A percentile compares a stretch with the other conserved stretches of the same genome.
These are phyloP conservation scores for Acanthamoeba healyi DNA, from an alignment of 208 protist genomes.

Conservation along the genomic window DNA sequence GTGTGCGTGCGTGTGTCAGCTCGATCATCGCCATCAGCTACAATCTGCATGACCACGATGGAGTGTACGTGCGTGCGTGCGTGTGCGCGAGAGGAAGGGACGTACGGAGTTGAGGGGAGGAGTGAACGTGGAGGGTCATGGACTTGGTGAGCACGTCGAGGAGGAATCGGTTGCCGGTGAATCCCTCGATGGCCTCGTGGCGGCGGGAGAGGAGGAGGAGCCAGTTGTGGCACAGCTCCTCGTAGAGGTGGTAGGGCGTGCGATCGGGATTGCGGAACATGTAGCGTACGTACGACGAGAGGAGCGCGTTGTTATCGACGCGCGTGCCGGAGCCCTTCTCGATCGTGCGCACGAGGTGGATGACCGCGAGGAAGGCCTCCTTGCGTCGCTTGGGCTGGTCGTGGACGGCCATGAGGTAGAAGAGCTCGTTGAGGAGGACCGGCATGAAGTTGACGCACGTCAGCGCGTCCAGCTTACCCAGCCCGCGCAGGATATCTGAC, in stretches of 20 bases:
- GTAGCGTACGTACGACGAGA: background rate
- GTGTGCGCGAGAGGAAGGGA: background rate
- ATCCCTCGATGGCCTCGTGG: conserved; percentile 19
- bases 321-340: background rate
- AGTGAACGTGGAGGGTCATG: conserved; percentile 47
- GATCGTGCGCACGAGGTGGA: conserved; percentile 6
- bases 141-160: conserved; percentile 57
- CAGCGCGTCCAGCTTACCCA: background rate
- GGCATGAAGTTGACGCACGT: conserved; percentile 36
- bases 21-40: too few relatives aligned
- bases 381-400: conserved; percentile 30
- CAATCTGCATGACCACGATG: background rate
- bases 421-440: conserved; percentile 49
- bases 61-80: background rate
- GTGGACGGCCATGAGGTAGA: conserved; percentile 17
- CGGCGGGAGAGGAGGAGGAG: background rate
- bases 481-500: conserved; percentile 22
- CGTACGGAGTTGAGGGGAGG: background rate
- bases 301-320: background rate
- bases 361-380: conserved; percentile 35
- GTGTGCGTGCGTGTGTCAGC: background rate
- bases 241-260: background rate
- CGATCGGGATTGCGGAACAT: conserved; percentile 35
- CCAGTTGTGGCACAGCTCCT: conserved; percentile 35
- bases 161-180: conserved; percentile 35